Percentiles rank a stretch among this genome's conserved stretches.
Conservation (phyloP, 1,284 basidiomycete species). For the Irpex rosettiformis region DNA sequence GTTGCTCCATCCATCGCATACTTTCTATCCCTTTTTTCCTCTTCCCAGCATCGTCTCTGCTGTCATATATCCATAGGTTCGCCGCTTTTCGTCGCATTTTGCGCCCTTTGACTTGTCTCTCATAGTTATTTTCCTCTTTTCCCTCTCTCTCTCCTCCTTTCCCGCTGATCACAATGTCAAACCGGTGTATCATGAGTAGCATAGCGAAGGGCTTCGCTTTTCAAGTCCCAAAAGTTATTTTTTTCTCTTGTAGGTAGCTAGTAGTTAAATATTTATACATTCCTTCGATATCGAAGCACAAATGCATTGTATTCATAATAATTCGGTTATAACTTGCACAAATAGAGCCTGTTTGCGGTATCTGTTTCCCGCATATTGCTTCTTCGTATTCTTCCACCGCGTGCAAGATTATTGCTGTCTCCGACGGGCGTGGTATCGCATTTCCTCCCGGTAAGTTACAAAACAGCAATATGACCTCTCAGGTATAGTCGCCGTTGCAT, state of each 20-base stretch:
- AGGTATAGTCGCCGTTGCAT: neutral
- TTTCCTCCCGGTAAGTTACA: neutral
- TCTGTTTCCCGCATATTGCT: neutral
- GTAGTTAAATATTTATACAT: conserved; percentile 13
- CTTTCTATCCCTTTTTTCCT: neutral
- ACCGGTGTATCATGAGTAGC: conserved; percentile 11
- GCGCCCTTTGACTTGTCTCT: neutral
- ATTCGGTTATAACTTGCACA: neutral
- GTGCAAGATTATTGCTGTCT: neutral
- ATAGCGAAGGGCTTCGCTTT: conserved; percentile 15
- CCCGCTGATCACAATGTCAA: conserved; percentile 1
- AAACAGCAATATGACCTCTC: neutral
- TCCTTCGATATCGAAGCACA: neutral
- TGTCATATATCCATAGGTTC: conserved; percentile 16
- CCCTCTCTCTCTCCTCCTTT: conserved; percentile 3
- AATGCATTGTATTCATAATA: neutral
- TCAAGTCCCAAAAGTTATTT: conserved; percentile 11
- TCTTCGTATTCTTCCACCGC: neutral
- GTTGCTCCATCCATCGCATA: conserved; percentile 2
- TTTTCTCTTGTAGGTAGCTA: neutral
- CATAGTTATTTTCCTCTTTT: neutral
- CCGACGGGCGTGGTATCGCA: neutral
- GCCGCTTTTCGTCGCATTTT: neutral
- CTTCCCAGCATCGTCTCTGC: neutral
- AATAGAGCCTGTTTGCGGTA: neutral